phyloP scores from a whole-genome alignment of 768 basidiomycete genomes.

The Boletus pseudopeckii region DNA sequence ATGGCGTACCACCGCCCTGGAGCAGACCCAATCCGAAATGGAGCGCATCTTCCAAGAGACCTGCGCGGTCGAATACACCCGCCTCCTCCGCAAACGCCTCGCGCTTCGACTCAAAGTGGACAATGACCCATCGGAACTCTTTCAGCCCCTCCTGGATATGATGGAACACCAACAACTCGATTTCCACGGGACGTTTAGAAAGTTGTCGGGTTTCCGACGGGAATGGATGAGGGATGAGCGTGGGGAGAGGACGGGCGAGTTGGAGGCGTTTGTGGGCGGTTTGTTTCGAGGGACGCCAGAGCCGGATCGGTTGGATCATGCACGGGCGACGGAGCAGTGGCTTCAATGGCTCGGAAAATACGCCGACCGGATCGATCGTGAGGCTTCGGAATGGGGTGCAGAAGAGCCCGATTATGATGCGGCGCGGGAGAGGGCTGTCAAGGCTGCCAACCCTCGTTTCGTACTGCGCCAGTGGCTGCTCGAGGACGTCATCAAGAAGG shows the following conservation, averaged over 20 bases:
- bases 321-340: slow-evolving; percentile 50
- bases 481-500: slow-evolving; percentile 82
- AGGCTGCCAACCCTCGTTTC: slow-evolving; percentile 80
- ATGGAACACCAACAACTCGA: slow-evolving; percentile 77
- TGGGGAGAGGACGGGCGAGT: slow-evolving; percentile 5
- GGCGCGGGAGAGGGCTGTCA: slow-evolving; percentile 49
- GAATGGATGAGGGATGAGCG: slow-evolving; percentile 15
- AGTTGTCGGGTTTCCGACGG: slow-evolving; percentile 61
- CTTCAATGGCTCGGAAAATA: slow-evolving; percentile 63
- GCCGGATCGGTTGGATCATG: slow-evolving; percentile 41
- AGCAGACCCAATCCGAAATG: slow-evolving; percentile 55
- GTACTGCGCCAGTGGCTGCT: slow-evolving; percentile 93
- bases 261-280: slow-evolving; percentile 42
- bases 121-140: slow-evolving; percentile 57
- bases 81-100: slow-evolving; percentile 77
- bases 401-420: slow-evolving; percentile 38
- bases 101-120: slow-evolving; percentile 58
- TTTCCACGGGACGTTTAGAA: slow-evolving; percentile 83
- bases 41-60: slow-evolving; percentile 57
- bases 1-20: slow-evolving; percentile 59
- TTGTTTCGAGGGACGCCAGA: slow-evolving; percentile 50
- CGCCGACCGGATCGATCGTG: slow-evolving; percentile 52
- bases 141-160: slow-evolving; percentile 68
- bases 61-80: slow-evolving; percentile 61
- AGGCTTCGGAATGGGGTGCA: slow-evolving; percentile 45